Base-by-base conservation (phyloP, 345 rosid genomes). In the Linum tenue region DNA sequence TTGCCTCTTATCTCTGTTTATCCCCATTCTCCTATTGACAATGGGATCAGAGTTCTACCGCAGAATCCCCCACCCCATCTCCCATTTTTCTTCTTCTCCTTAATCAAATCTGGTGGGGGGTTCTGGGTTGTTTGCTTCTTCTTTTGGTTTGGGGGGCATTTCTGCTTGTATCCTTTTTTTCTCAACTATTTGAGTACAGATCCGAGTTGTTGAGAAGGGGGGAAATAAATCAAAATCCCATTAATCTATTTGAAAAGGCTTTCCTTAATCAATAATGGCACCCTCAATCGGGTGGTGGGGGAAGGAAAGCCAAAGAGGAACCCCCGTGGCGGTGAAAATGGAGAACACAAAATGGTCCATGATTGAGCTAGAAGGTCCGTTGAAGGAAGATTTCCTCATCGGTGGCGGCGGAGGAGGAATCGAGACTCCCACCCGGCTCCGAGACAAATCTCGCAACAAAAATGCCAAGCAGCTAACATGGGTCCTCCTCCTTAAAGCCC, bases 301-400 rank as follows among this genome's bases (percentile, higher is more conserved):
- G 9, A 85, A 82, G 70, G 87, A 82, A 57, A 80, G 68, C 39
- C 94, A 84, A 62, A 81, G 79, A 73, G 97, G 98, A 3, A 92
- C 98, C 1, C 92, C 98, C 37, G 98, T 92, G 2, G 96, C 90
- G n/a, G 89, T 92, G 41, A 92, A 90, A 74, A 90, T 92, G 97
- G 94, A 92, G 70, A 90, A 92, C 73, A 97, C 98, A 2, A 92
- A 90, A 78, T 92, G 98, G 98, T 90, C 97, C 37, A 90, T 92
- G 96, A 86, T 86, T 15, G 97, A 92, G 76, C 84, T 92, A 1
- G 89, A 92, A 65, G 84, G 82, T 38, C 90, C 96, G 0, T 75
- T 87, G 0, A 86, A 86, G 36, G 90, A 87, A 11, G 97, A 92
- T 76, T 88, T 92, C 72, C 64, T 87, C 43, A n/a, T n/a, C n/a